Evolutionary conservation across 1,139 yeast genomes (phyloP).

Genomic region (Tardiomyces depauwii): DNA sequence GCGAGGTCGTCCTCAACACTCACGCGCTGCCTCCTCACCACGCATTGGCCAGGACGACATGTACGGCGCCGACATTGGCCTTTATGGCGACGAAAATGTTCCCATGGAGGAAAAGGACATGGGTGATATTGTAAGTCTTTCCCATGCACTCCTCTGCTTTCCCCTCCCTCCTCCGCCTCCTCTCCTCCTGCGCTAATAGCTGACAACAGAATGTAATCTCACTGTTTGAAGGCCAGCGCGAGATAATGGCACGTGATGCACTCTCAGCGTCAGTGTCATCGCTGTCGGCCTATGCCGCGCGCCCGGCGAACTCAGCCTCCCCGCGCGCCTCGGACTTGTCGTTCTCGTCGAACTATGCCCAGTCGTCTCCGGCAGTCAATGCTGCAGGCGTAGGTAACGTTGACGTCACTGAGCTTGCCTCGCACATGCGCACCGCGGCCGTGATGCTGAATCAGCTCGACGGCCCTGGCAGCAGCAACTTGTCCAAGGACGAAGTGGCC

Average conservation of each 20-base stretch:
- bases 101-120: constrained; percentile 17
- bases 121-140: constrained; percentile 12
- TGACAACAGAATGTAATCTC: constrained; percentile 8
- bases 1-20: background rate
- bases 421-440: constrained; percentile 93
- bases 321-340: constrained; percentile 27
- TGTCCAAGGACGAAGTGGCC: constrained; percentile 61
- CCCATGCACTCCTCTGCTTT: background rate
- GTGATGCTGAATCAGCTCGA: constrained; percentile 89
- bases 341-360: constrained; percentile 23
- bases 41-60: background rate
- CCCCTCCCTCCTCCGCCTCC: too few species aligned
- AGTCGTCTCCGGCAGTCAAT: background rate
- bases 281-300: constrained; percentile 2
- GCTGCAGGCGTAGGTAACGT: constrained; percentile 19
- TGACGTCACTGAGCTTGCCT: constrained; percentile 52
- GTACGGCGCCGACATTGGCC: constrained; percentile 6
- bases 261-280: constrained; percentile 15
- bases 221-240: constrained; percentile 12
- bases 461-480: constrained; percentile 44
- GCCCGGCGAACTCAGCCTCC: constrained; percentile 9
- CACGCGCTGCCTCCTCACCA: background rate
- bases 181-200: too few species aligned
- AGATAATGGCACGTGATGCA: constrained; percentile 10
- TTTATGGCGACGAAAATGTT: constrained; percentile 1